Evolutionary conservation across 2,329 filamentous ascomycete genomes (phyloP).

Genomic region (Aspergillus calidoustus): DNA sequence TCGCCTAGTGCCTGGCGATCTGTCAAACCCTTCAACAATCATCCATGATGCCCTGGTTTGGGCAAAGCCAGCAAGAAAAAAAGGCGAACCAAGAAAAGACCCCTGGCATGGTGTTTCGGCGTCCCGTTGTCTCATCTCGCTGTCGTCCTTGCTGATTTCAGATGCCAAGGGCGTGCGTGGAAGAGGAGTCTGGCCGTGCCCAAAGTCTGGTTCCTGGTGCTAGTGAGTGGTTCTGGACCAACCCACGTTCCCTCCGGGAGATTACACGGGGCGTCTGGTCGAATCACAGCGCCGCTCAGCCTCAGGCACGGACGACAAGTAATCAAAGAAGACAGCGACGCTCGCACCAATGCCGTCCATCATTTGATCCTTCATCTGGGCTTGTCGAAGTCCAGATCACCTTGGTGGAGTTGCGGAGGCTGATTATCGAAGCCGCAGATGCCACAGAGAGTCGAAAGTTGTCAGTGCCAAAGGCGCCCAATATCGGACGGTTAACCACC

Average conservation of each 20-base stretch:
- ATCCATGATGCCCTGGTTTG: not conserved
- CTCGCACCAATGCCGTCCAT: constrained; percentile 6
- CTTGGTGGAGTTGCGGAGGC: constrained; percentile 7
- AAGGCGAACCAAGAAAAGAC: not conserved
- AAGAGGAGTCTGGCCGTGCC: constrained; percentile 12
- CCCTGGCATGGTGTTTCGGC: constrained; percentile 5
- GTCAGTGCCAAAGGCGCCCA: not conserved
- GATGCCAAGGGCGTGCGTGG: constrained; percentile 5
- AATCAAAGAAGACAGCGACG: constrained; percentile 10
- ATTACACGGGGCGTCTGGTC: constrained; percentile 18
- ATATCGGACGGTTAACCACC: not conserved
- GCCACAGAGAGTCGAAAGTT: not conserved
- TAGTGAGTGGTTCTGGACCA: constrained; percentile 23
- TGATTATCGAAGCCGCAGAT: constrained; percentile 1
- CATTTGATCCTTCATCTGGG: constrained; percentile 7
- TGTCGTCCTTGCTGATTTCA: constrained; percentile 2
- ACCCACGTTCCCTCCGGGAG: constrained; percentile 26
- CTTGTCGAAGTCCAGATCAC: constrained; percentile 4
- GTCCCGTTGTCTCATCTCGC: constrained; percentile 7
- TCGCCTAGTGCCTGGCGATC: constrained; percentile 1
- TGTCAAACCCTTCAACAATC: not conserved
- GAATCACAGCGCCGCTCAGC: constrained; percentile 20
- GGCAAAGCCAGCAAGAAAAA: not conserved
- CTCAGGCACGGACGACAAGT: constrained; percentile 19
- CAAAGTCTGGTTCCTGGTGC: constrained; percentile 6